Evolutionary conservation across 78 protist genomes (phyloP).

Genomic region (Creolimax fragrantissima): DNA sequence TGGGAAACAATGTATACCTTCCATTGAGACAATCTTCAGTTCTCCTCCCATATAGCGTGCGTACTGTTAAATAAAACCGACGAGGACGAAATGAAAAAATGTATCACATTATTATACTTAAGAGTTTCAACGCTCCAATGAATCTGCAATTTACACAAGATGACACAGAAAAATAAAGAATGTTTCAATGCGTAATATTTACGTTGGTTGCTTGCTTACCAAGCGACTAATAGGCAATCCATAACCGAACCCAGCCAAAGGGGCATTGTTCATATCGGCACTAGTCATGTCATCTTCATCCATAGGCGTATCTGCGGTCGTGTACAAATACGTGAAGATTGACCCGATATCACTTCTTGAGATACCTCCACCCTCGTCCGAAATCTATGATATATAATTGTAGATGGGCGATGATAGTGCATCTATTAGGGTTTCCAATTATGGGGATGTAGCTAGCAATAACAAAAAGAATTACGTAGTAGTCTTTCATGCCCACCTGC

Average conservation of each 20-base stretch:
- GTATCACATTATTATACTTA: background rate
- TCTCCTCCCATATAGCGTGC: conserved; percentile 62
- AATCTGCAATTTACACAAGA: no score
- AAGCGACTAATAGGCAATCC: conserved; percentile 54
- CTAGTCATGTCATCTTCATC: background rate
- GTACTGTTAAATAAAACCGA: background rate
- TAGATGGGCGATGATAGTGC: no score
- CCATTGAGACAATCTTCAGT: conserved; percentile 35
- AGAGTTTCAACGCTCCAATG: no score
- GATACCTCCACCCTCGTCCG: conserved; percentile 65
- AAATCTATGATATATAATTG: background rate
- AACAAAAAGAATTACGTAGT: no score
- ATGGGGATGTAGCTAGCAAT: no score
- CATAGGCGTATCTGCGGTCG: conserved; percentile 39
- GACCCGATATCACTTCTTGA: conserved; percentile 6
- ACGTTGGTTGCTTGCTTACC: background rate
- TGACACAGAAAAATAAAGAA: background rate
- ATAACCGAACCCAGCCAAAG: conserved; percentile 62
- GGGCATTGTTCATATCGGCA: conserved; percentile 3
- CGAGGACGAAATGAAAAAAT: background rate
- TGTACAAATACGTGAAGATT: conserved; percentile 39
- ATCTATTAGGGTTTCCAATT: no score
- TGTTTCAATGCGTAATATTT: background rate
- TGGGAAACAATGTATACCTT: conserved; percentile 16
- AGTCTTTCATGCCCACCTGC: no score